These are phyloP conservation scores for Glycine tomentella DNA, from an alignment of 306 rosid genomes.

Conservation along the genomic window DNA sequence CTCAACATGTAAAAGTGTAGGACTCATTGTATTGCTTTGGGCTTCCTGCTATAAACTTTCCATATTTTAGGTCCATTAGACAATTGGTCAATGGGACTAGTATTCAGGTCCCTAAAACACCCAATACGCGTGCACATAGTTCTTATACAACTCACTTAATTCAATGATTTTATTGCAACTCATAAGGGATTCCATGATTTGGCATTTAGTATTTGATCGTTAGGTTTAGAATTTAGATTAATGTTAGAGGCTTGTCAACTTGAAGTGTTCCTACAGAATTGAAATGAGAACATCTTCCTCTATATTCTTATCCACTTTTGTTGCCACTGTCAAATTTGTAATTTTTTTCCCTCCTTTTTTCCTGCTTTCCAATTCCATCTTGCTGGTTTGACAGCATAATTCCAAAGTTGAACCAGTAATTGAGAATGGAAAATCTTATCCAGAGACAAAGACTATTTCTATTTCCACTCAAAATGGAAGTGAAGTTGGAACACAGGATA, in stretches of 20 bases:
- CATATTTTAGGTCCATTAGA: too few species aligned
- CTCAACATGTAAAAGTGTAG: too few species aligned
- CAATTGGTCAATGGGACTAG: neutral
- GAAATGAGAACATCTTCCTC: slow-evolving; percentile 16
- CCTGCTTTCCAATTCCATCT: slow-evolving; percentile 33
- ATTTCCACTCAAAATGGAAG: slow-evolving; percentile 72
- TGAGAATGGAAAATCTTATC: slow-evolving; percentile 76
- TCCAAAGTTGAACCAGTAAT: slow-evolving; percentile 69
- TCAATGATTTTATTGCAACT: slow-evolving; percentile 28
- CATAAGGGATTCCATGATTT: slow-evolving; percentile 25
- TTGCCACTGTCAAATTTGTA: slow-evolving; percentile 31
- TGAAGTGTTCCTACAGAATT: slow-evolving; percentile 25
- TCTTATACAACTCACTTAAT: slow-evolving; percentile 31
- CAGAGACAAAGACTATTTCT: slow-evolving; percentile 73
- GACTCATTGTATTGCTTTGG: too few species aligned
- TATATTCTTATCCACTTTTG: slow-evolving; percentile 33
- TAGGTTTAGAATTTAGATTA: slow-evolving; percentile 35
- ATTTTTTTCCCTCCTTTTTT: neutral
- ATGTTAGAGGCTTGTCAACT: slow-evolving; percentile 28
- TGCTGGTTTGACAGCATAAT: slow-evolving; percentile 63
- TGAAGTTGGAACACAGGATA: slow-evolving; percentile 69
- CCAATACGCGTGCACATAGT: slow-evolving; percentile 8
- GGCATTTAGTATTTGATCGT: slow-evolving; percentile 34
- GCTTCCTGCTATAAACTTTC: too few species aligned
- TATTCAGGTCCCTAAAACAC: slow-evolving; percentile 4